A percentile compares a stretch with the other conserved stretches of the same genome.
Evolutionary conservation across 441 rosid species (phyloP).

Genomic region (Cnidoscolus chayamansa): DNA sequence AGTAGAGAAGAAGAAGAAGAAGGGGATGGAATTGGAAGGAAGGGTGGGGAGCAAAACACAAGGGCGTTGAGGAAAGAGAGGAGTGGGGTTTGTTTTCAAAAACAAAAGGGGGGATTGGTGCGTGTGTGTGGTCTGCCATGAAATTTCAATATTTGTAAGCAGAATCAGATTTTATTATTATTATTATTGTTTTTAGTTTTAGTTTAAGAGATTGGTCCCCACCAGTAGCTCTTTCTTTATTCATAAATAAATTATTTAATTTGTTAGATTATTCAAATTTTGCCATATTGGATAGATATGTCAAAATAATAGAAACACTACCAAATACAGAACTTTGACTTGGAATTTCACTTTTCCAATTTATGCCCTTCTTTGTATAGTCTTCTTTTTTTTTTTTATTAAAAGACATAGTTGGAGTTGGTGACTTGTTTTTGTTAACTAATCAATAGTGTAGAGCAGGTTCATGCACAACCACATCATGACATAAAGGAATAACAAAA

Average conservation of each 20-base stretch:
- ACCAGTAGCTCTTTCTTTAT: no score
- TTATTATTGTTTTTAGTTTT: no score
- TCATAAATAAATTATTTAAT: no score
- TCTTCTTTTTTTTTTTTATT: no score
- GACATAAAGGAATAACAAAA: not conserved
- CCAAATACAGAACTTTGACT: conserved; percentile 25
- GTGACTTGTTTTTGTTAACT: conserved; percentile 16
- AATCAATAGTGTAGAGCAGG: conserved; percentile 12
- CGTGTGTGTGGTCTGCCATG: no score
- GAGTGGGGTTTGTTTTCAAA: no score
- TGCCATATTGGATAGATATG: not conserved
- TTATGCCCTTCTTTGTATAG: no score
- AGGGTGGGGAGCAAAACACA: conserved; percentile 15
- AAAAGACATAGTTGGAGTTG: conserved; percentile 31
- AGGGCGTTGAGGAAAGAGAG: conserved; percentile 6
- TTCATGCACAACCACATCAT: conserved; percentile 9
- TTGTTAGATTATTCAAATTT: no score
- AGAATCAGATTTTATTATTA: no score
- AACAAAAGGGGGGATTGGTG: no score
- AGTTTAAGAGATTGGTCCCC: no score
- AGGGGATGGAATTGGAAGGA: not conserved
- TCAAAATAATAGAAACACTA: conserved; percentile 19
- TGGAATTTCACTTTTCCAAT: not conserved
- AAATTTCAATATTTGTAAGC: conserved; percentile 2
- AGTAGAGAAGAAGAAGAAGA: not conserved